Evolutionary conservation across 352 stramenopile genomes (phyloP), one percentile per base, ranked within the genome.

Genomic region (Pythium guiyangense): DNA sequence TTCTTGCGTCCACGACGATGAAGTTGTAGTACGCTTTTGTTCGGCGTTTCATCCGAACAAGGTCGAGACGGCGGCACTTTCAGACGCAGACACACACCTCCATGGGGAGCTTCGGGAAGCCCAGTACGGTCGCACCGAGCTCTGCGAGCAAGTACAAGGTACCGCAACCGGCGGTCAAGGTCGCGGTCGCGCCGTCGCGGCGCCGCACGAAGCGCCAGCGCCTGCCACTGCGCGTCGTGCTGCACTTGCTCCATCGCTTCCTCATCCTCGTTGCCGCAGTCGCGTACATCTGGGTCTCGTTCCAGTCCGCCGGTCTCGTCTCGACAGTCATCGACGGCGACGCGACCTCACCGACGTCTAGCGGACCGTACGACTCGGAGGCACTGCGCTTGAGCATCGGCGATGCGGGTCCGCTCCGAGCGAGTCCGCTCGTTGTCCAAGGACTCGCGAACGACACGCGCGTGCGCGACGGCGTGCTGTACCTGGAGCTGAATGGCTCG

Each of bases 381-480:
- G 44, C 53, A 6, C 53, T 59, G n/a, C 29, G 44, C 2, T 17
- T 3, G 4, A 14, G 20, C 34, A 52, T 59, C 26, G 61, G 61
- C 26, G 35, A 20, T 4, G 44, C 31, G 10, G 44, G 46, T 5
- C 15, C 20, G 12, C 37, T 70, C n/a, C 63, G 54, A 6, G 17
- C 57, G 27, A 63, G 54, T n/a, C 50, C 54, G 42, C 52, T 70
- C 9, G 46, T 70, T 6, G 34, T 47, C 14, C 10, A 47, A 15
- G 54, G 15, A 3, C 59, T 70, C 10, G 8, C 43, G 4, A 57
- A 63, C 29, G 57, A 60, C 20, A 67, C 63, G 15, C 46, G 49
- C 1, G 48, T 52, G 0, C 49, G 57, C 12, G 39, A 51, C 18
- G 29, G 26, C 10, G 29, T 35, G 20, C 20, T 63, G 25, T 63